Percentiles rank a stretch among this genome's conserved stretches.
Conservation (phyloP, 192 early-diverging fungal species). For the Mortierella alpina region DNA sequence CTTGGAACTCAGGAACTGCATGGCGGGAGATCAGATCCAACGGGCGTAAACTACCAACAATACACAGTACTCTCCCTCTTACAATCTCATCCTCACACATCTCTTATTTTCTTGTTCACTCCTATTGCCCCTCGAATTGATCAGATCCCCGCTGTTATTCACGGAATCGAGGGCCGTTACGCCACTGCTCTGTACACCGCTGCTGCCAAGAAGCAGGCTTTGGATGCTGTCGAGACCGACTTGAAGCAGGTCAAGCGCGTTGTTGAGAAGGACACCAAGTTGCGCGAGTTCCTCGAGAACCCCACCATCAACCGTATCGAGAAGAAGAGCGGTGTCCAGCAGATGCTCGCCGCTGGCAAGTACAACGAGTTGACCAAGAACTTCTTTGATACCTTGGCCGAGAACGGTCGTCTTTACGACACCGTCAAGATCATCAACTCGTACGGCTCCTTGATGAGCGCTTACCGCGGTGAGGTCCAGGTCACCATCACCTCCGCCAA, state of each 20-base stretch:
- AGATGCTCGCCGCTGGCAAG: conserved; percentile 73
- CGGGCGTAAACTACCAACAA: neutral
- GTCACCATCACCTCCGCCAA: conserved; percentile 92
- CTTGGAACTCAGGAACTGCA: neutral
- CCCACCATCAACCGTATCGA: conserved; percentile 84
- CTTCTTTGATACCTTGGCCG: conserved; percentile 91
- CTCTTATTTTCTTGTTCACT: neutral
- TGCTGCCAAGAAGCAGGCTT: conserved; percentile 83
- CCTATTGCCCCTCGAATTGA: neutral
- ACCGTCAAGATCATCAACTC: conserved; percentile 84
- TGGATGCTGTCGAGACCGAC: conserved; percentile 88
- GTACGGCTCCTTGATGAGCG: conserved; percentile 87
- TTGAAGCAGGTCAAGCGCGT: conserved; percentile 73
- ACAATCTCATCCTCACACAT: neutral
- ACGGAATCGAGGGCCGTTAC: conserved; percentile 97
- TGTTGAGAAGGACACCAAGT: conserved; percentile 77
- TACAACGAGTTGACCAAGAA: conserved; percentile 87
- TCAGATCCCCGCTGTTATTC: conserved; percentile 85
- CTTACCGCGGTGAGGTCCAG: conserved; percentile 87
- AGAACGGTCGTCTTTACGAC: conserved; percentile 93
- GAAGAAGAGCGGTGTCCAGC: conserved; percentile 82
- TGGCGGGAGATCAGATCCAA: neutral
- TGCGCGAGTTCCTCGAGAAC: conserved; percentile 84
- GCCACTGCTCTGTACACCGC: conserved; percentile 96
- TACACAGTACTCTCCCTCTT: neutral